Conservation (phyloP, 2,329 filamentous ascomycete species). For the Colletotrichum navitas region DNA sequence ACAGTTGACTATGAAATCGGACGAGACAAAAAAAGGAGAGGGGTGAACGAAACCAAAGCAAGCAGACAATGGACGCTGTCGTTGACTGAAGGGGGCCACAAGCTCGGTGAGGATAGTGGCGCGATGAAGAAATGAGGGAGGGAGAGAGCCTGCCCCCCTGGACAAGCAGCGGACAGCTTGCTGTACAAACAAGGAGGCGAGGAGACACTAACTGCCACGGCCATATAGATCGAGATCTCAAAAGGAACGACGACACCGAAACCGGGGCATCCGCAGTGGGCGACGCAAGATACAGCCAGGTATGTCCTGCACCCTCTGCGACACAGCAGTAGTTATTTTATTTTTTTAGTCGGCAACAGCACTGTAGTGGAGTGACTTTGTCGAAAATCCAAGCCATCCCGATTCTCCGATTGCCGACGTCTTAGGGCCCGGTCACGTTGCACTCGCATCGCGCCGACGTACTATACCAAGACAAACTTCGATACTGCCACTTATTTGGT, state of each 20-base stretch:
- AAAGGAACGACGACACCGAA: conserved; percentile 22
- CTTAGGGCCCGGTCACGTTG: conserved; percentile 18
- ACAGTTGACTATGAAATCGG: conserved; percentile 33
- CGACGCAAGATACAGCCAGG: conserved; percentile 16
- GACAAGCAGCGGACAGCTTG: conserved; percentile 24
- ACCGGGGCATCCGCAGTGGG: background rate
- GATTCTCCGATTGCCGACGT: conserved; percentile 29
- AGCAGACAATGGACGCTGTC: background rate
- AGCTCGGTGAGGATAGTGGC: conserved; percentile 19
- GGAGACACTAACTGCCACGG: conserved; percentile 20
- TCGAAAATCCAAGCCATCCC: conserved; percentile 34
- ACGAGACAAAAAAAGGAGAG: conserved; percentile 16
- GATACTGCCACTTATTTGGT: conserved; percentile 25
- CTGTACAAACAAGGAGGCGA: conserved; percentile 24
- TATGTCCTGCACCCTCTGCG: conserved; percentile 26
- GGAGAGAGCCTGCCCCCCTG: conserved; percentile 5
- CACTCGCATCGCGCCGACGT: conserved; percentile 26
- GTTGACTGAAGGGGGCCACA: background rate
- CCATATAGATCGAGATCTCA: conserved; percentile 34
- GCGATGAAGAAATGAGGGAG: conserved; percentile 18
- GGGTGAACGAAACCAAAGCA: background rate
- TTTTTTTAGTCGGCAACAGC: conserved; percentile 19
- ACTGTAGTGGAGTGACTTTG: conserved; percentile 41
- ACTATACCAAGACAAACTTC: conserved; percentile 23
- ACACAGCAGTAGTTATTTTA: conserved; percentile 20